Evolutionary conservation across 345 rosid species (phyloP).

Genomic region (Psidium friedrichsthalianum): DNA sequence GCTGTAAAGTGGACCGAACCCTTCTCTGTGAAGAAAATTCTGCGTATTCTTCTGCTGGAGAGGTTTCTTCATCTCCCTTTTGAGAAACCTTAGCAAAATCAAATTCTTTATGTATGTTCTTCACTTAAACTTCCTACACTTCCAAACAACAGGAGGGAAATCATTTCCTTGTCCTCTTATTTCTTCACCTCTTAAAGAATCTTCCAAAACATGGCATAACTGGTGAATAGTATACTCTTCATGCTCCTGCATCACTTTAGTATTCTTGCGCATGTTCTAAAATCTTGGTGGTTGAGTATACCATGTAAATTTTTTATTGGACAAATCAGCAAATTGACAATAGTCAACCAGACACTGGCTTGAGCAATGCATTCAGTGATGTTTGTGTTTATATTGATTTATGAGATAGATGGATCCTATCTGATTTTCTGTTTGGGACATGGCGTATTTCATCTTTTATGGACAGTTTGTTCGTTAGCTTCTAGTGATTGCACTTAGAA

Average conservation of each 20-base stretch:
- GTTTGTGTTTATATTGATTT: not conserved
- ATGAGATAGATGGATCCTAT: not conserved
- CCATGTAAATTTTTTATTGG: not conserved
- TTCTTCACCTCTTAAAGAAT: not conserved
- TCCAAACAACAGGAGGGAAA: not conserved
- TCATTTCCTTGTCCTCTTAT: not conserved
- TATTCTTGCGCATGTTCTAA: not conserved
- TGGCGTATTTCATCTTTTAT: not conserved
- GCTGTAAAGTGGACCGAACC: not conserved
- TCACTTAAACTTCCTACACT: not conserved
- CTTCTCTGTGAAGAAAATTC: not conserved
- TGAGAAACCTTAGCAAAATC: not conserved
- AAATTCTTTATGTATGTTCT: not conserved
- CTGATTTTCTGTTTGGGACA: not conserved
- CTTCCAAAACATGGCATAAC: not conserved
- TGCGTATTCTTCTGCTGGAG: not conserved
- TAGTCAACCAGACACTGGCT: not conserved
- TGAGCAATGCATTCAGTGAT: not conserved
- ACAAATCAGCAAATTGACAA: not conserved
- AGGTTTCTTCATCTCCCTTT: not conserved
- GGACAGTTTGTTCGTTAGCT: not conserved
- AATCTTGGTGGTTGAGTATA: not conserved
- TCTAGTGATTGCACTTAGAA: not conserved
- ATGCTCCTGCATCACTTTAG: not conserved
- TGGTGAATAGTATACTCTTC: not conserved